phyloP scores from a whole-genome alignment of 768 basidiomycete genomes.

The Serendipita sp. region DNA sequence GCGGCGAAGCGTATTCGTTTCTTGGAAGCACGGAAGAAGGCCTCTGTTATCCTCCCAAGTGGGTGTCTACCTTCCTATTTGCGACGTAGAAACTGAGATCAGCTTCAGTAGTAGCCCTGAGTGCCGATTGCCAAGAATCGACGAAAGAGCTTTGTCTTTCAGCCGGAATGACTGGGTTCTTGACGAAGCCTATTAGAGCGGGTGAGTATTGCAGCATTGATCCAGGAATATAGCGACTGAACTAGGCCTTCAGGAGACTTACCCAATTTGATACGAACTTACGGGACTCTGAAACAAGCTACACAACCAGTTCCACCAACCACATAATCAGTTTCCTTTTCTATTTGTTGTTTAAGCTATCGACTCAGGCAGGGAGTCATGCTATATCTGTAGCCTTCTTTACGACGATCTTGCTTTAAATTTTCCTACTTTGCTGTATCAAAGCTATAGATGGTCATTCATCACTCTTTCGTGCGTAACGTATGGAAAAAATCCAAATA shows the following conservation, averaged over 20 bases:
- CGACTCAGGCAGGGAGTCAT: no score
- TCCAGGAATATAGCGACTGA: not conserved
- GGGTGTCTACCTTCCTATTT: slow-evolving; percentile 13
- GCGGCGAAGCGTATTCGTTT: slow-evolving; percentile 49
- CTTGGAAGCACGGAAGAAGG: slow-evolving; percentile 42
- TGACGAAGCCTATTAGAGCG: slow-evolving; percentile 56
- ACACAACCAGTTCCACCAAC: no score
- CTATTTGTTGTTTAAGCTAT: no score
- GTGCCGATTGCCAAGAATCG: slow-evolving; percentile 63
- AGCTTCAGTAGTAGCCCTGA: slow-evolving; percentile 46
- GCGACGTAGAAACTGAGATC: not conserved
- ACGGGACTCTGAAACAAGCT: not conserved
- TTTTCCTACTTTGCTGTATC: no score
- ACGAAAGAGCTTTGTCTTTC: slow-evolving; percentile 63
- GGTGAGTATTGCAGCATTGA: slow-evolving; percentile 21
- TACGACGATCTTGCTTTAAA: no score
- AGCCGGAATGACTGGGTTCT: slow-evolving; percentile 63
- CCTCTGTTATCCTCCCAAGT: slow-evolving; percentile 39
- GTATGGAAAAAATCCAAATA: no score
- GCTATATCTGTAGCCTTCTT: no score
- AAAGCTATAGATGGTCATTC: no score
- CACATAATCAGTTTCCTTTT: no score
- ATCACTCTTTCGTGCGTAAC: no score
- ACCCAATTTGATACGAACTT: not conserved
- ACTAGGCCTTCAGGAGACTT: not conserved